Evolutionary conservation across 306 rosid genomes (phyloP).

Genomic region (Neltuma alba): DNA sequence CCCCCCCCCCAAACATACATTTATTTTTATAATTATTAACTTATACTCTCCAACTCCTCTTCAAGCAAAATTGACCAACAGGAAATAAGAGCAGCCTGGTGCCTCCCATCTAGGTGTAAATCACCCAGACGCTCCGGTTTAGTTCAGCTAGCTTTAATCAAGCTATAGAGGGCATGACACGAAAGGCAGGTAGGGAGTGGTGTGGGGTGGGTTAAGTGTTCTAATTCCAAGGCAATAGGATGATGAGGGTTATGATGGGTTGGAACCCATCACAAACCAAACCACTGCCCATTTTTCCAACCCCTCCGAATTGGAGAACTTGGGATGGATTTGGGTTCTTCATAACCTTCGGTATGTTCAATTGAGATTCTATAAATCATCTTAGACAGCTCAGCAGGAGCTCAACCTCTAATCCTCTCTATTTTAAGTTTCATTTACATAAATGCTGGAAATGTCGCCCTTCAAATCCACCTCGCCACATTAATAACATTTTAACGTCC

Average conservation of each 20-base stretch:
- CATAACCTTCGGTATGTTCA: not conserved
- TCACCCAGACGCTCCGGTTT: not conserved
- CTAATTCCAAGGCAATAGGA: not conserved
- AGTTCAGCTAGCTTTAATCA: slow-evolving; percentile 30
- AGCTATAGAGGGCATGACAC: not conserved
- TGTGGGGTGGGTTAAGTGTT: not conserved
- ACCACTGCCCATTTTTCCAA: not conserved
- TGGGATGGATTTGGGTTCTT: not conserved
- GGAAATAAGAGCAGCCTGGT: slow-evolving; percentile 9
- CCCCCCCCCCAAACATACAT: slow-evolving; percentile 15
- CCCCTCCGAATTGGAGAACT: not conserved
- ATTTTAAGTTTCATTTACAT: not conserved
- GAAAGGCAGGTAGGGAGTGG: not conserved
- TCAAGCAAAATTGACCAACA: slow-evolving; percentile 12
- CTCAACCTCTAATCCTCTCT: not conserved
- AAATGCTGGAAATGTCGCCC: not conserved
- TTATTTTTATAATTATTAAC: slow-evolving; percentile 6
- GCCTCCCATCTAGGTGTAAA: slow-evolving; percentile 1
- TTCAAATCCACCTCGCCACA: not conserved
- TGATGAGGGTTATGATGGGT: not conserved
- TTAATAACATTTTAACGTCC: not conserved
- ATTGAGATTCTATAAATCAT: not conserved
- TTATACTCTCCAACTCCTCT: not conserved
- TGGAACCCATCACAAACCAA: not conserved
- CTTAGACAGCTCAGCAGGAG: not conserved